Evolutionary conservation across 495 filamentous ascomycete species (phyloP).

Genomic region (Penicillium dipodomyicola): DNA sequence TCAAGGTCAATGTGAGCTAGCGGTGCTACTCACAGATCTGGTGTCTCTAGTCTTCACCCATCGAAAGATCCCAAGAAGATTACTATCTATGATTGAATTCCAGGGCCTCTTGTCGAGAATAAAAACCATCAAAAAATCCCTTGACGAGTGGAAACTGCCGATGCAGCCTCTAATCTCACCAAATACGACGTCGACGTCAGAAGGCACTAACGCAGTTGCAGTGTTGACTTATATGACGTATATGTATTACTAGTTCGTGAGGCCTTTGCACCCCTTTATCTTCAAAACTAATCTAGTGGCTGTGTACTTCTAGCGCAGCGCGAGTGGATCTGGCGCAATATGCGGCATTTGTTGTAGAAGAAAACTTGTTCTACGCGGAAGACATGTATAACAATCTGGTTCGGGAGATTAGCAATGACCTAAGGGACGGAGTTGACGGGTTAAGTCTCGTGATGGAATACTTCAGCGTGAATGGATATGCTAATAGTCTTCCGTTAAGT

Average conservation of each 20-base stretch:
- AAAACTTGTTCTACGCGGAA: constrained; percentile 16
- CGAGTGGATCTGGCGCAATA: constrained; percentile 33
- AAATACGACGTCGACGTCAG: not conserved
- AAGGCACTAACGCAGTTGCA: constrained; percentile 32
- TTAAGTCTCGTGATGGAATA: constrained; percentile 32
- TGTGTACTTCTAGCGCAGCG: constrained; percentile 20
- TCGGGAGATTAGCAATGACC: constrained; percentile 19
- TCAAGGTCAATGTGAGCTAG: constrained; percentile 46
- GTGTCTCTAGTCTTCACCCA: constrained; percentile 41
- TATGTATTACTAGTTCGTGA: constrained; percentile 52
- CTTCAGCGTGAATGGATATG: constrained; percentile 26
- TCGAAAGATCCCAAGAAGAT: constrained; percentile 11
- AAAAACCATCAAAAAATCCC: constrained; percentile 16
- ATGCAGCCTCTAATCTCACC: constrained; percentile 5
- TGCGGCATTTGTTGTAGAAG: constrained; percentile 27
- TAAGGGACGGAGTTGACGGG: constrained; percentile 23
- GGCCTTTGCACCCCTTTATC: too few species aligned
- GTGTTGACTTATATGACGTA: constrained; percentile 46
- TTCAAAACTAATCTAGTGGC: not conserved
- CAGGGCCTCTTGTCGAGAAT: constrained; percentile 15
- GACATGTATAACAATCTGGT: constrained; percentile 20
- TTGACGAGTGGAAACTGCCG: constrained; percentile 25
- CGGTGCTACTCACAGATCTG: constrained; percentile 46
- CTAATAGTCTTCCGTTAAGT: constrained; percentile 30
- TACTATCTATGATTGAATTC: constrained; percentile 17